Base-by-base conservation (phyloP, 1,284 basidiomycete species). In the Malassezia sp. region DNA sequence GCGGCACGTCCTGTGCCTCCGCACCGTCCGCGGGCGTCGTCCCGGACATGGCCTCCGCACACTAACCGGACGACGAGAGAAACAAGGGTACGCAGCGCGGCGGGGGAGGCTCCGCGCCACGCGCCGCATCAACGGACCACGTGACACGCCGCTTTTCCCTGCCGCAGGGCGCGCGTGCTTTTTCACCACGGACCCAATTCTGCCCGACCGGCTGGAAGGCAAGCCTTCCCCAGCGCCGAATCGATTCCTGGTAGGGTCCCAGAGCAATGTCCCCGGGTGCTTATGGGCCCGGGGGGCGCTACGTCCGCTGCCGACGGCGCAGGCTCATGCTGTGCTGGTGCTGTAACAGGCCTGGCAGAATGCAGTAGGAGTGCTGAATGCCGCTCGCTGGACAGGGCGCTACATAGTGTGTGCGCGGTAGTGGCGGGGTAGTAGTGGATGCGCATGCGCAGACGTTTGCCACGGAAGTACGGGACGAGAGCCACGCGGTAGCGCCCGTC, bases 211-310 rank as follows among this genome's bases (percentile, higher is more conserved):
- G 48, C 38, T 39, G 31, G 37, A 28, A 32, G 26, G 5, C 24
- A 14, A n/a, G n/a, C n/a, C n/a, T 32, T 36, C 22, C 32, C 36
- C 23, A 18, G 31, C 42, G 42, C 42, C 48, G 48, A 40, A 14
- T 44, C 48, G 48, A 50, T 50, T 50, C 48, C 48, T 50, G 48
- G 48, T 50, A 50, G 48, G 48, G 38, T 50, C 48, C 42, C 30
- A 50, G 42, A 50, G 31, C 12, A 44, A 33, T 14, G 5, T 32
- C 40, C n/a, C n/a, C n/a, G n/a, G n/a, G n/a, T 40, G 40, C 14
- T 26, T 42, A n/a, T n/a, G n/a, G n/a, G n/a, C n/a, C n/a, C n/a
- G n/a, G n/a, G n/a, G n/a, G n/a, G n/a, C n/a, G n/a, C n/a, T n/a
- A n/a, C n/a, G n/a, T n/a, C n/a, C n/a, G n/a, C n/a, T n/a, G n/a